phyloP scores from a whole-genome alignment of 768 basidiomycete species.

The Phylloporus sp. region DNA sequence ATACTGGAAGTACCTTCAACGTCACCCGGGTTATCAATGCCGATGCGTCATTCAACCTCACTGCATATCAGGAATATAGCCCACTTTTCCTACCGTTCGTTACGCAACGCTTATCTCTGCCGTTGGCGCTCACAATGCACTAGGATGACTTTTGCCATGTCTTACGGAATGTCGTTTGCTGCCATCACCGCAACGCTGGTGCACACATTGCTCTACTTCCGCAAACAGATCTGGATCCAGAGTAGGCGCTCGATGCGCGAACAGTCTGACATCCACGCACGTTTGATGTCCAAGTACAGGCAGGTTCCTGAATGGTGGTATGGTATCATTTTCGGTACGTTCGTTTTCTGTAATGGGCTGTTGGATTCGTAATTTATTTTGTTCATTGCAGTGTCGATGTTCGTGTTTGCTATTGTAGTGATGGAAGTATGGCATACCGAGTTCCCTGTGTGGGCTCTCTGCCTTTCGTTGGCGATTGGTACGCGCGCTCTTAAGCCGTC shows the following conservation, averaged over 20 bases:
- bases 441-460: constrained; percentile 39
- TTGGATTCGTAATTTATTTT: neutral
- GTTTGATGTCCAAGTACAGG: constrained; percentile 51
- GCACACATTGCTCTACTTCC: constrained; percentile 71
- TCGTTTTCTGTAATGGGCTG: neutral
- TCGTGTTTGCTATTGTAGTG: constrained; percentile 53
- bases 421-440: constrained; percentile 60
- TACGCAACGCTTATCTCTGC: neutral
- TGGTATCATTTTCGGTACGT: constrained; percentile 24
- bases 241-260: constrained; percentile 66
- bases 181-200: constrained; percentile 69
- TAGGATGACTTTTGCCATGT: constrained; percentile 62
- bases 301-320: constrained; percentile 66
- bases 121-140: neutral
- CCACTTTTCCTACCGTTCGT: constrained; percentile 54
- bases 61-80: constrained; percentile 51
- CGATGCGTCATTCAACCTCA: constrained; percentile 51
- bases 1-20: constrained; percentile 54
- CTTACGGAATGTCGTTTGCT: constrained; percentile 81
- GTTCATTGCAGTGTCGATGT: constrained; percentile 37
- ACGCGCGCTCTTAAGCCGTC: constrained; percentile 13
- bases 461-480: constrained; percentile 30
- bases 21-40: constrained; percentile 50
- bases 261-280: constrained; percentile 70
- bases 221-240: constrained; percentile 74